Evolutionary conservation across 2,329 filamentous ascomycete genomes (phyloP).

Genomic region (Penicillium sp.): DNA sequence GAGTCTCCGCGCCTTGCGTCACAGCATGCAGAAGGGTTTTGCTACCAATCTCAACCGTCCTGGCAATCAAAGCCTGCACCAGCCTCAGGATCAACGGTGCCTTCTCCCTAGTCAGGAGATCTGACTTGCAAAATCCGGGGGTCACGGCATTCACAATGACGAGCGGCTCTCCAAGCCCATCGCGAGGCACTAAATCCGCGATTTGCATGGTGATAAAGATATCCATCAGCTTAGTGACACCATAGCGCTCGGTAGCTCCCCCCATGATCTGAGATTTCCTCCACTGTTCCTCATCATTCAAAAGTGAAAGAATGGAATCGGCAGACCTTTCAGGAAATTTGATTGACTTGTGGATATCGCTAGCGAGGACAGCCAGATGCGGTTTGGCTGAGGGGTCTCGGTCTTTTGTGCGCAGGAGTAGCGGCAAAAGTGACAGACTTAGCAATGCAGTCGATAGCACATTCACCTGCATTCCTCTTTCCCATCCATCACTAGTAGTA

Average conservation of each 20-base stretch:
- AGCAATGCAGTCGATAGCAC: slow-evolving; percentile 26
- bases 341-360: slow-evolving; percentile 21
- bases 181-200: slow-evolving; percentile 4
- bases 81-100: slow-evolving; percentile 12
- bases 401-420: slow-evolving; percentile 4
- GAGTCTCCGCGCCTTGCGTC: slow-evolving; percentile 5
- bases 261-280: not conserved
- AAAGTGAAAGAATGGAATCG: not conserved
- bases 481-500: slow-evolving; percentile 20
- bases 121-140: slow-evolving; percentile 25
- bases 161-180: slow-evolving; percentile 7
- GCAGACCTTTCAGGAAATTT: slow-evolving; percentile 18
- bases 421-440: slow-evolving; percentile 20
- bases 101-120: slow-evolving; percentile 12
- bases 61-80: slow-evolving; percentile 6
- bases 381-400: slow-evolving; percentile 4
- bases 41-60: slow-evolving; percentile 10
- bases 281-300: not conserved
- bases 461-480: slow-evolving; percentile 26
- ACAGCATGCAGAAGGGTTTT: slow-evolving; percentile 12
- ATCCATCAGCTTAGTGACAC: slow-evolving; percentile 15
- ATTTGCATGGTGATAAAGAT: slow-evolving; percentile 9
- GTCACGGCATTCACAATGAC: slow-evolving; percentile 24
- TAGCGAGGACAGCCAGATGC: slow-evolving; percentile 22
- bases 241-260: slow-evolving; percentile 10